Percentiles rank a stretch among this genome's conserved stretches.
phyloP scores from a whole-genome alignment of 371 early-diverging fungal genomes.

The Syncephalastrum sp. region DNA sequence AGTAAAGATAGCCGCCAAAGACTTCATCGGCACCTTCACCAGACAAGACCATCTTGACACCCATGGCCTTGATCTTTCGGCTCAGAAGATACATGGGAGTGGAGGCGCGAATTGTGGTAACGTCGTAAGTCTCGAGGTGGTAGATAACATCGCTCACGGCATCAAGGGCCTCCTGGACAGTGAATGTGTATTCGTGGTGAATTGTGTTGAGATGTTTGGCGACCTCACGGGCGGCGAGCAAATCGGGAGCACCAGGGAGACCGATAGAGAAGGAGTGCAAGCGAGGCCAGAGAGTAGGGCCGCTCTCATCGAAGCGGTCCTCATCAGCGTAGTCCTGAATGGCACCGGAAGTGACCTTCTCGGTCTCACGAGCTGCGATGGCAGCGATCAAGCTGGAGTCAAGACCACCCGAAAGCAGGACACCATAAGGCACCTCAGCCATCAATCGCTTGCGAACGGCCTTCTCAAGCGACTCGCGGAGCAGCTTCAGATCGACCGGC shows the following conservation, averaged over 20 bases:
- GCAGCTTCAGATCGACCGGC: constrained; percentile 61
- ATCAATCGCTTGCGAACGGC: constrained; percentile 94
- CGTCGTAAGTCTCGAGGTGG: constrained; percentile 97
- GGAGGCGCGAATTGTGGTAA: constrained; percentile 97
- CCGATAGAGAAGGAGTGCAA: constrained; percentile 97
- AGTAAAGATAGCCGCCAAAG: constrained; percentile 97
- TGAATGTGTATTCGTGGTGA: constrained; percentile 96
- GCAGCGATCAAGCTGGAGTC: constrained; percentile 94
- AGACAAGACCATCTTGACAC: constrained; percentile 97
- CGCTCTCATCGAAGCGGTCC: constrained; percentile 73
- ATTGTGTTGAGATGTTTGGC: constrained; percentile 86
- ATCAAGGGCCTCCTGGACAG: constrained; percentile 93
- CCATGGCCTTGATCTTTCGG: constrained; percentile 95
- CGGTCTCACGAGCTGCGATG: constrained; percentile 84
- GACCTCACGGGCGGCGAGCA: constrained; percentile 86
- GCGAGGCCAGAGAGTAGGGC: constrained; percentile 71
- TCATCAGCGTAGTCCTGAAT: constrained; percentile 33
- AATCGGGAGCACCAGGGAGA: constrained; percentile 91
- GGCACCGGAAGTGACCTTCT: constrained; percentile 49
- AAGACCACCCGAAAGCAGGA: constrained; percentile 91
- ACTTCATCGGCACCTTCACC: constrained; percentile 97
- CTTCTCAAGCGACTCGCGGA: constrained; percentile 79
- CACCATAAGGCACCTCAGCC: constrained; percentile 97
- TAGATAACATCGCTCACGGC: constrained; percentile 93
- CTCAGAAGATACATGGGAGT: constrained; percentile 97